A percentile compares a stretch with the other conserved stretches of the same genome.
These are phyloP conservation scores for Pseudocercospora pini-densiflorae DNA, from an alignment of 2,329 filamentous ascomycete genomes.

Conservation along the genomic window DNA sequence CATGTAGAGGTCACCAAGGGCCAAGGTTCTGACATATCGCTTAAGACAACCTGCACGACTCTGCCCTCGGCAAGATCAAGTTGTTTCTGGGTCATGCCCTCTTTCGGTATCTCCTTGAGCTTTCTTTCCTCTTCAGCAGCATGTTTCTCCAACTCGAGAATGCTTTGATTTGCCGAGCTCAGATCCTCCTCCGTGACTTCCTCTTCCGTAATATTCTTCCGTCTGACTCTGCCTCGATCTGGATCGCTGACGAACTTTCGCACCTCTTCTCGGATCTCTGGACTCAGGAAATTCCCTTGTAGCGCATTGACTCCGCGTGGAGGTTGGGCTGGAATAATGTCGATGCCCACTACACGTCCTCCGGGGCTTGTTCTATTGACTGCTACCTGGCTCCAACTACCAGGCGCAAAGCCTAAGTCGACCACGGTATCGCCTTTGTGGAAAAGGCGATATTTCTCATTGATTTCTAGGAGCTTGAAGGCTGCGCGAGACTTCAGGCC, in stretches of 20 bases:
- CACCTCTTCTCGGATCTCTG: conserved; percentile 74
- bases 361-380: conserved; percentile 74
- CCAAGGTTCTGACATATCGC: conserved; percentile 99
- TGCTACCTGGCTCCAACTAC: conserved; percentile 76
- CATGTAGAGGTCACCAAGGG: conserved; percentile 76
- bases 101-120: conserved; percentile 15
- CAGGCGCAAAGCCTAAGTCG: conserved; percentile 81
- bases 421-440: conserved; percentile 81
- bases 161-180: conserved; percentile 57
- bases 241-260: conserved; percentile 74
- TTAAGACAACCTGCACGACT: conserved; percentile 88
- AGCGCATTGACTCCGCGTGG: conserved; percentile 91
- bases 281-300: conserved; percentile 88
- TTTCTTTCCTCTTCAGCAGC: conserved; percentile 29
- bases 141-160: conserved; percentile 68
- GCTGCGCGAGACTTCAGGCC: conserved; percentile 88
- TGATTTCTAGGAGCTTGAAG: conserved; percentile 91
- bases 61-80: conserved; percentile 47
- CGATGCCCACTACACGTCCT: conserved; percentile 82
- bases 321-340: conserved; percentile 90
- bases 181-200: conserved; percentile 45
- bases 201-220: conserved; percentile 33
- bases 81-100: conserved; percentile 32
- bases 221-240: conserved; percentile 56
- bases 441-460: conserved; percentile 81